Base-by-base conservation (phyloP, 2,329 filamentous ascomycete species). In the Hypoxylon sp. region DNA sequence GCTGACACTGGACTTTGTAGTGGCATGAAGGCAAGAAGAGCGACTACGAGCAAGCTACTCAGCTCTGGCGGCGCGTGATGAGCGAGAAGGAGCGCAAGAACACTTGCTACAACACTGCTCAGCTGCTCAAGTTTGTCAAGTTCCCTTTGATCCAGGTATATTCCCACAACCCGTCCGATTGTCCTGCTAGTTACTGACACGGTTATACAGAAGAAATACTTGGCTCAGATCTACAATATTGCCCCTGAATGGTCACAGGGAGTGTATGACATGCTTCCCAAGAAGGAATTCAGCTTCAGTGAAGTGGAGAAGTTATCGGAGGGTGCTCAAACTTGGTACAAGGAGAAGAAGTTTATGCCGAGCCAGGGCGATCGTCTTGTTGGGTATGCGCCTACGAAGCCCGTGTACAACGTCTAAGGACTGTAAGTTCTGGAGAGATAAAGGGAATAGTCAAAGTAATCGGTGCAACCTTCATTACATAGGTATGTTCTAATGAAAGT, bases 21-120 rank as follows among this genome's bases (percentile, higher is more conserved):
- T 86, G 81, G 79, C 84, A 87, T 70, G 84, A 87, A 72, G 85
- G 83, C 19, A 84, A 84, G 75, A 79, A 79, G 70, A 83, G 76
- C 67, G 85, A 87, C 52, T 87, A 87, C 72, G 81, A 82, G 23
- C 85, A 87, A 72, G 80, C 84, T 2, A 80, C 78, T 3, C 81
- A 82, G 65, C 80, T 87, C 10, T 87, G 84, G 79, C 73, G 68
- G 19, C 74, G 79, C 10, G 84, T 85, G 60, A 86, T 87, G 84
- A 79, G 72, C 55, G 77, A 81, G 10, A 68, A 80, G 60, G 76
- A 79, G 68, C 78, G 81, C 32, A 73, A 81, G 52, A 81, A 86
- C 68, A 81, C 84, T 5, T 81, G 84, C 69, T 74, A 74, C 41
- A 87, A 87, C 71, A 87, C 84, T 0, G 83, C 79, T 2, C 80